These are phyloP conservation scores for Gnomoniopsis smithogilvyi DNA, from an alignment of 2,329 filamentous ascomycete species.

Conservation along the genomic window DNA sequence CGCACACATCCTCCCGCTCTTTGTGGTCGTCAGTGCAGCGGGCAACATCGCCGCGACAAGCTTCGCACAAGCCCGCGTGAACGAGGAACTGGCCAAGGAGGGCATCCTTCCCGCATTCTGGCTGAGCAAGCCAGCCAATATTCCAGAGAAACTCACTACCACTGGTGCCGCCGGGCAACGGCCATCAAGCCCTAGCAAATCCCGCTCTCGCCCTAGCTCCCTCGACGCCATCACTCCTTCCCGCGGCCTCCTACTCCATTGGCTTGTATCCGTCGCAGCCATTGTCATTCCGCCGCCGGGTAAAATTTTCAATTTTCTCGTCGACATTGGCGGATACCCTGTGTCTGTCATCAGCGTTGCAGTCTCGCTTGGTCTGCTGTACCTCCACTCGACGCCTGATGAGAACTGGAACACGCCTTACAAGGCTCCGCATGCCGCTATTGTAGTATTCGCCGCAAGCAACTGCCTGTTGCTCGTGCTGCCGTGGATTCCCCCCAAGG, in stretches of 20 bases:
- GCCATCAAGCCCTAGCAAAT: conserved; percentile 6
- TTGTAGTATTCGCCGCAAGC: conserved; percentile 27
- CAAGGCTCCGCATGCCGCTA: conserved; percentile 26
- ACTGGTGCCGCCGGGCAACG: conserved; percentile 15
- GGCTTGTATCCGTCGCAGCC: conserved; percentile 56
- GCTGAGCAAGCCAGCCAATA: conserved; percentile 20
- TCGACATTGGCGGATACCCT: conserved; percentile 35
- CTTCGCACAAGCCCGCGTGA: conserved; percentile 45
- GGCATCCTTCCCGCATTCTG: conserved; percentile 42
- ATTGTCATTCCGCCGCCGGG: conserved; percentile 48
- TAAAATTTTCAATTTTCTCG: conserved; percentile 35
- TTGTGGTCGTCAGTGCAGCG: conserved; percentile 43
- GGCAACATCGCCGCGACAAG: conserved; percentile 46
- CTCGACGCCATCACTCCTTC: conserved; percentile 18
- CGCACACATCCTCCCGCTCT: conserved; percentile 40
- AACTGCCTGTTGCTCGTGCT: conserved; percentile 32
- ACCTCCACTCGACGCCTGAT: conserved; percentile 26
- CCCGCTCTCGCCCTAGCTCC: not conserved
- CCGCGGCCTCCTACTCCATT: conserved; percentile 52
- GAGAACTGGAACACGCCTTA: conserved; percentile 30
- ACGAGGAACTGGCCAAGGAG: conserved; percentile 44
- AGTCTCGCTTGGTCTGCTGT: conserved; percentile 30
- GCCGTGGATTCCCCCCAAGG: conserved; percentile 33
- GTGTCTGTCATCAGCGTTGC: conserved; percentile 33
- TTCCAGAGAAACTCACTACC: not conserved